Conservation (phyloP, 2,329 filamentous ascomycete species). For the Paecilomyces fulvus region DNA sequence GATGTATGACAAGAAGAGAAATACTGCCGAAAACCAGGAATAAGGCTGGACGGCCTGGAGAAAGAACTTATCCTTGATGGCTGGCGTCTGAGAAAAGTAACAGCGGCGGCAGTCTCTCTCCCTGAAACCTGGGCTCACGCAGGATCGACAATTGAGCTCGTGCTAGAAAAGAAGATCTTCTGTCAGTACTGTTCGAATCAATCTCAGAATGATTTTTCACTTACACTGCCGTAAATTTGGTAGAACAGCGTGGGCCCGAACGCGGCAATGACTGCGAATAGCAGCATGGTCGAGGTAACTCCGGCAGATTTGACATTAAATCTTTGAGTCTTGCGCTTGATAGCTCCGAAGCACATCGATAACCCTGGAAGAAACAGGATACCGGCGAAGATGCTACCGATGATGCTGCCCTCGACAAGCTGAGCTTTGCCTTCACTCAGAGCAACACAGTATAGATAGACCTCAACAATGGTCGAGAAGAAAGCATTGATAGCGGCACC, state of each 20-base stretch:
- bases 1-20: conserved; percentile 86
- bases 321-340: conserved; percentile 95
- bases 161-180: conserved; percentile 50
- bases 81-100: conserved; percentile 83
- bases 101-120: conserved; percentile 74
- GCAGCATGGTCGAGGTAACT: conserved; percentile 93
- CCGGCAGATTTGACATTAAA: conserved; percentile 96
- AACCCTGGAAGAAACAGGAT: conserved; percentile 88
- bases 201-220: conserved; percentile 17
- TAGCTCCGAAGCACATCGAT: conserved; percentile 97
- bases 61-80: conserved; percentile 81
- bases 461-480: conserved; percentile 95
- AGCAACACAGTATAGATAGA: conserved; percentile 94
- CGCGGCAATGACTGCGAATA: conserved; percentile 90
- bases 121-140: conserved; percentile 43
- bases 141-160: conserved; percentile 73
- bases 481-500: conserved; percentile 97
- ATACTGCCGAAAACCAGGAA: conserved; percentile 75
- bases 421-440: conserved; percentile 85
- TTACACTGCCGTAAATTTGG: conserved; percentile 88
- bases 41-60: conserved; percentile 85
- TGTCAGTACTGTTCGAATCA: conserved; percentile 1
- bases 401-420: conserved; percentile 91
- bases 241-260: conserved; percentile 97
- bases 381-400: conserved; percentile 96